Percentiles rank a stretch among this genome's conserved stretches.
Conservation (phyloP, 768 basidiomycete species). For the Gautieria morchelliformis region DNA sequence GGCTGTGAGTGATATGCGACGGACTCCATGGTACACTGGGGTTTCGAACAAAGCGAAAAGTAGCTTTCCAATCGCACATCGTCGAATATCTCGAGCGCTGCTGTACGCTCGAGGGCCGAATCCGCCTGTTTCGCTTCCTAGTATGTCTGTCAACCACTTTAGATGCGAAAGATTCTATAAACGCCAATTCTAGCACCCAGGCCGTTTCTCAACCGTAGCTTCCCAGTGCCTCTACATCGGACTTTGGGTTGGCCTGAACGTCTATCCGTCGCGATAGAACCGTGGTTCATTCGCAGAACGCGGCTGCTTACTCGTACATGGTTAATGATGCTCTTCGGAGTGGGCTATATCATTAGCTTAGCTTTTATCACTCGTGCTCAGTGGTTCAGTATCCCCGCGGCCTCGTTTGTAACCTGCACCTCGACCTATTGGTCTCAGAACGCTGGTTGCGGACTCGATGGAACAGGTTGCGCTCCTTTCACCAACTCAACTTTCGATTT, state of each 20-base stretch:
- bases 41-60: not conserved
- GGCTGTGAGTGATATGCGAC: not conserved
- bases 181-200: not conserved
- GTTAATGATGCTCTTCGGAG: slow-evolving; percentile 45
- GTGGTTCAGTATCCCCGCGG: slow-evolving; percentile 58
- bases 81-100: not conserved
- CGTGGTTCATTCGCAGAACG: slow-evolving; percentile 40
- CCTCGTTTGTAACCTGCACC: slow-evolving; percentile 58
- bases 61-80: slow-evolving; percentile 2
- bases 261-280: slow-evolving; percentile 35
- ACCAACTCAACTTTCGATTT: slow-evolving; percentile 55
- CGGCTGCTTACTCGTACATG: slow-evolving; percentile 41
- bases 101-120: slow-evolving; percentile 2
- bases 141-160: not conserved
- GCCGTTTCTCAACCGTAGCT: slow-evolving; percentile 4
- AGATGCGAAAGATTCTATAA: not conserved
- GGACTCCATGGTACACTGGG: not conserved
- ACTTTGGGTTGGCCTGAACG: not conserved
- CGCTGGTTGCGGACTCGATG: slow-evolving; percentile 67
- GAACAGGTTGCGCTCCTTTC: slow-evolving; percentile 55
- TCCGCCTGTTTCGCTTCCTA: not conserved
- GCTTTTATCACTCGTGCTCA: slow-evolving; percentile 66
- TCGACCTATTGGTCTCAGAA: slow-evolving; percentile 62
- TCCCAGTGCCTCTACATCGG: not conserved
- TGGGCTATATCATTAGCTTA: slow-evolving; percentile 60